Percentiles rank a stretch among this genome's conserved stretches.
phyloP scores from a whole-genome alignment of 2,329 filamentous ascomycete genomes.

The Lizonia empirigonia region DNA sequence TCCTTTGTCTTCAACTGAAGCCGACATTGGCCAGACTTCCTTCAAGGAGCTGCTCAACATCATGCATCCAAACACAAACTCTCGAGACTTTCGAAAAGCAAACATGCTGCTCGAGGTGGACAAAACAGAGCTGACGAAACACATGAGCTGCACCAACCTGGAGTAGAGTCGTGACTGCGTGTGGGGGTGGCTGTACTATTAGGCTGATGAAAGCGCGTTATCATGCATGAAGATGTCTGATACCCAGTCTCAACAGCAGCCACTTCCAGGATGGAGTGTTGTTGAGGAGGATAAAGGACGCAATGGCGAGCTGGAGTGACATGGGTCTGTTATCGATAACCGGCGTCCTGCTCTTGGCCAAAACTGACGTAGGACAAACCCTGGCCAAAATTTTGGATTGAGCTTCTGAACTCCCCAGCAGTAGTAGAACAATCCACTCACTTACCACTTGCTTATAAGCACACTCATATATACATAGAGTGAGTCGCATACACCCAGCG shows the following conservation, averaged over 20 bases:
- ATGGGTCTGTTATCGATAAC: conserved; percentile 12
- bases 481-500: conserved; percentile 12
- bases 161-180: neutral
- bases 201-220: neutral
- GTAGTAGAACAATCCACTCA: conserved; percentile 20
- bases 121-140: neutral
- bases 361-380: conserved; percentile 15
- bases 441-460: conserved; percentile 10
- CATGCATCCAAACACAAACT: too few relatives aligned
- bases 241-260: neutral
- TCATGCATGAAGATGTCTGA: neutral
- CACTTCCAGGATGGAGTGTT: conserved; percentile 2
- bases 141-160: neutral
- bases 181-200: neutral
- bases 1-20: neutral
- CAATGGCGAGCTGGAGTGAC: neutral
- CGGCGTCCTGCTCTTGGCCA: conserved; percentile 6
- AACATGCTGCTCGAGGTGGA: neutral
- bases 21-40: too few relatives aligned
- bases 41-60: too few relatives aligned
- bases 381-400: conserved; percentile 12
- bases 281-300: conserved; percentile 4
- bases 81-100: too few relatives aligned
- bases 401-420: conserved; percentile 8
- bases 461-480: conserved; percentile 4